Evolutionary conservation across 208 protist species (phyloP).

Genomic region (Blastocrithidia nonstop): DNA sequence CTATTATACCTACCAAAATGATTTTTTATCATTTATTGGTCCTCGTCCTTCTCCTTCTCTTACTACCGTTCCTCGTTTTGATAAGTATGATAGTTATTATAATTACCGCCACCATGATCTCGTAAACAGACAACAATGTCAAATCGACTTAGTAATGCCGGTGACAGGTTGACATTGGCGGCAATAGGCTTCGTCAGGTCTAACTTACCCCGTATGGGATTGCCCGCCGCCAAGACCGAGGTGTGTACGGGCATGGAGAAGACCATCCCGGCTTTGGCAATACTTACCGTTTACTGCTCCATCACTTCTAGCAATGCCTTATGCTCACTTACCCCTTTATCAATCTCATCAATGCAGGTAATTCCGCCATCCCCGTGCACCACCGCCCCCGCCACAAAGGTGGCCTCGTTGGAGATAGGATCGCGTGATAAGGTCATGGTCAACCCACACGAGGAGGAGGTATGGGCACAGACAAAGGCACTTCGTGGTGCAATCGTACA

Average conservation of each 20-base stretch:
- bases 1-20: too few species aligned
- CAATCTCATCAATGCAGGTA: conserved; percentile 99
- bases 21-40: too few species aligned
- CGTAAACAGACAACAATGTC: conserved; percentile 94
- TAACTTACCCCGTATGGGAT: conserved; percentile 91
- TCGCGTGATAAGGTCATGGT: conserved; percentile 96
- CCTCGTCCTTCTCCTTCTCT: too few species aligned
- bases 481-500: conserved; percentile 88
- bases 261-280: conserved; percentile 97
- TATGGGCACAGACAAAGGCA: conserved; percentile 98
- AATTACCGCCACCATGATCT: conserved; percentile 13
- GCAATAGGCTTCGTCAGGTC: conserved; percentile 87
- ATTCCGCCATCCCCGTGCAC: conserved; percentile 95
- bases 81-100: too few species aligned
- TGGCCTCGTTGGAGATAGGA: conserved; percentile 71
- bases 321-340: conserved; percentile 94
- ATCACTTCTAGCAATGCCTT: conserved; percentile 98
- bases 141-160: conserved; percentile 96
- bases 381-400: conserved; percentile 96
- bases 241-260: conserved; percentile 94
- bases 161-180: conserved; percentile 92
- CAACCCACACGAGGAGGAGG: conserved; percentile 92
- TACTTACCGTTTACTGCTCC: conserved; percentile 98
- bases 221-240: conserved; percentile 96
- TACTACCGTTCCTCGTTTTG: too few species aligned